Evolutionary conservation across 164 flowering plant species (phyloP), one percentile per base, ranked within the genome.

Genomic region (Vitis cinerea): DNA sequence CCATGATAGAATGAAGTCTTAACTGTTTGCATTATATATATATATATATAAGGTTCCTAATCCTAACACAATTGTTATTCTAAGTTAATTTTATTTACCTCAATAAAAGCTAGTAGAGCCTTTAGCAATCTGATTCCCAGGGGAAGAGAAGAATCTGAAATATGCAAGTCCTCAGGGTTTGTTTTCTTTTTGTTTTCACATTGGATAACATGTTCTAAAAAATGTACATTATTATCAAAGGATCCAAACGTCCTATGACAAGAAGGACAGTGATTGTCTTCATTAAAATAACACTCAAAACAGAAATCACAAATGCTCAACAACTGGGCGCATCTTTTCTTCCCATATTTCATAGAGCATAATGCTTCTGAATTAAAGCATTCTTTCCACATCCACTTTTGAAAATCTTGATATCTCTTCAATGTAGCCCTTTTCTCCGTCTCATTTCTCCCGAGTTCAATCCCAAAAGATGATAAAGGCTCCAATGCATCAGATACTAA

Each of bases 351-450:
- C 72, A 80, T 69, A 44, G 94, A 89, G 75, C 79, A 71, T 50
- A 89, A 64, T 63, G 72, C 50, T 29, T 80, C 80, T 55, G 89
- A 73, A 75, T 78, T 74, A 52, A 79, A 77, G 74, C 97, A 90
- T 76, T 89, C 98, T 69, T 75, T 78, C 96, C 93, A 90, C 77
- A 85, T 77, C 99, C 99, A 95, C 74, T 79, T 84, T 73, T 88
- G 82, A 8, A 82, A 84, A 63, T 93, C 96, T 64, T 77, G 79
- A 68, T 86, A 90, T 78, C 94, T 85, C 67, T 73, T 77, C 74
- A 83, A 48, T 59, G 85, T 77, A 72, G 76, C 78, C 30, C 57
- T 74, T 75, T 80, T 82, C 80, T 95, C 97, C 13, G 16, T 59
- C 47, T 78, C 82, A 80, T 74, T 88, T 51, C 82, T 87, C 56